These are phyloP conservation scores for Plantago elongata DNA, from an alignment of 257 asterid species.

Conservation along the genomic window DNA sequence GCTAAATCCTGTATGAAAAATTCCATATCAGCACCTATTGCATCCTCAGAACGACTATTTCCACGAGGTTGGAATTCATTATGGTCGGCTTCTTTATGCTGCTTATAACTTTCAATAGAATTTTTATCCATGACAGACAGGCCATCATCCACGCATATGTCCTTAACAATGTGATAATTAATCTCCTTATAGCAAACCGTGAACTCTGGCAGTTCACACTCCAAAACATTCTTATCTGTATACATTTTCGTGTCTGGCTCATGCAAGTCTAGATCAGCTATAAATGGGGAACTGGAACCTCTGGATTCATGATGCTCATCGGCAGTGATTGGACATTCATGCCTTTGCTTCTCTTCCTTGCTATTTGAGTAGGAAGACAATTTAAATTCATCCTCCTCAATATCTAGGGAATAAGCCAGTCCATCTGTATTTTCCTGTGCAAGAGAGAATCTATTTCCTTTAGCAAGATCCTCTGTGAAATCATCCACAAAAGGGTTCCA, in stretches of 20 bases:
- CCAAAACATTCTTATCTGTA: constrained; percentile 48
- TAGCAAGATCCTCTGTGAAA: constrained; percentile 21
- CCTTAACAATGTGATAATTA: constrained; percentile 44
- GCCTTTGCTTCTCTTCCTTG: constrained; percentile 26
- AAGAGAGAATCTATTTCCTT: constrained; percentile 22
- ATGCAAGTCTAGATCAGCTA: constrained; percentile 24
- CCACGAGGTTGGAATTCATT: constrained; percentile 26
- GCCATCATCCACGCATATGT: constrained; percentile 79
- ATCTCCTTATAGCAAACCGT: constrained; percentile 52
- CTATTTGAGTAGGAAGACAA: constrained; percentile 29
- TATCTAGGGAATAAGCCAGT: constrained; percentile 8
- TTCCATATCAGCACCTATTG: constrained; percentile 24
- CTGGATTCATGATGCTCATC: constrained; percentile 24
- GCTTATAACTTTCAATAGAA: constrained; percentile 27
- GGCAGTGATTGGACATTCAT: constrained; percentile 21
- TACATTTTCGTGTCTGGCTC: constrained; percentile 24
- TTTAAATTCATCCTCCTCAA: constrained; percentile 32
- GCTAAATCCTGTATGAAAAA: constrained; percentile 21
- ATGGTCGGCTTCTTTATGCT: constrained; percentile 28
- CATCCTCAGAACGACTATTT: constrained; percentile 16
- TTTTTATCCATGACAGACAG: constrained; percentile 36
- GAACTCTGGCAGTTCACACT: constrained; percentile 49
- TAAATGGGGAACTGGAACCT: constrained; percentile 24
- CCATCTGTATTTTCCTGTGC: constrained; percentile 26
- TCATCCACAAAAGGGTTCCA: constrained; percentile 30